Evolutionary conservation across 257 asterid species (phyloP).

Genomic region (Marsdenia floribunda): DNA sequence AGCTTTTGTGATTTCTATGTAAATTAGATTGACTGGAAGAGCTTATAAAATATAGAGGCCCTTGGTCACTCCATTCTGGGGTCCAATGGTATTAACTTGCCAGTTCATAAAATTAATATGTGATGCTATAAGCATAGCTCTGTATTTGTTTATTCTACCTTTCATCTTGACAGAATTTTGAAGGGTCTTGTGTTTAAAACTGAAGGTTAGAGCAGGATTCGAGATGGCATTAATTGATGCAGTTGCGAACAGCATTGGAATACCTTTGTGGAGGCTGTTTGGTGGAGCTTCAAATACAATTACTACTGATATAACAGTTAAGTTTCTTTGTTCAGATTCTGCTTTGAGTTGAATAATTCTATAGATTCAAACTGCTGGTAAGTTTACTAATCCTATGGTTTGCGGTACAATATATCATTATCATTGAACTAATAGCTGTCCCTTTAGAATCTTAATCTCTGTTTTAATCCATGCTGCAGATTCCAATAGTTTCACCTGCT

Average conservation of each 20-base stretch:
- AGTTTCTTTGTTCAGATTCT: constrained; percentile 19
- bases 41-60: background rate
- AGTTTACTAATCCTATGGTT: background rate
- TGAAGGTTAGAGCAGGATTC: constrained; percentile 93
- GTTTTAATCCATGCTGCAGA: constrained; percentile 32
- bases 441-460: background rate
- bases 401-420: background rate
- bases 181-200: constrained; percentile 17
- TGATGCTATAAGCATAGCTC: background rate
- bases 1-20: background rate
- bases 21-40: too few species aligned
- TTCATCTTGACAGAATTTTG: background rate
- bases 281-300: constrained; percentile 72
- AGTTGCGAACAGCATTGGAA: constrained; percentile 69
- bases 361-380: background rate
- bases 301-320: constrained; percentile 80
- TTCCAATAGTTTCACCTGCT: constrained; percentile 74
- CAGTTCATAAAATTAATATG: background rate
- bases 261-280: constrained; percentile 85
- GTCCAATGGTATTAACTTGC: background rate
- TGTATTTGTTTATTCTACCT: background rate
- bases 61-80: background rate
- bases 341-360: background rate
- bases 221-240: constrained; percentile 98
- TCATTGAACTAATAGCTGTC: background rate